phyloP scores from a whole-genome alignment of 2,329 filamentous ascomycete genomes.

The Cladophialophora carrionii region DNA sequence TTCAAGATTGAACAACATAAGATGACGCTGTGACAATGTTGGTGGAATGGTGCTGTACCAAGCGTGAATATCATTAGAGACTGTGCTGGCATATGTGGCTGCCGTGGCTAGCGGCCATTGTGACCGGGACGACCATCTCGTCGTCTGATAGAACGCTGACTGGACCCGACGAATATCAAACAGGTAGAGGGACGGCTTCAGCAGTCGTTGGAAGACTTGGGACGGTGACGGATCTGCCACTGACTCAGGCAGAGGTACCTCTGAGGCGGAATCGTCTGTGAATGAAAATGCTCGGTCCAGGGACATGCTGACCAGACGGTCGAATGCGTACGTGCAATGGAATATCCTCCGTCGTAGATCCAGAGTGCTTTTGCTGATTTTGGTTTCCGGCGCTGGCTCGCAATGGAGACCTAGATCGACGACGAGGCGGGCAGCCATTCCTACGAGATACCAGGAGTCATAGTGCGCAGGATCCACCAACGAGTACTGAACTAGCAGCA shows the following conservation, averaged over 20 bases:
- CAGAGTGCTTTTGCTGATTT: slow-evolving; percentile 68
- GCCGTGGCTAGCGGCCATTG: slow-evolving; percentile 73
- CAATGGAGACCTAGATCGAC: slow-evolving; percentile 92
- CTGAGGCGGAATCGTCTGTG: slow-evolving; percentile 76
- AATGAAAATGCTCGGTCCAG: slow-evolving; percentile 89
- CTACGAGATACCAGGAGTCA: slow-evolving; percentile 91
- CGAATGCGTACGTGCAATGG: slow-evolving; percentile 86
- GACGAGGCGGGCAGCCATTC: slow-evolving; percentile 82
- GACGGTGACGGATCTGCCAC: slow-evolving; percentile 39
- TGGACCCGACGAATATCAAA: slow-evolving; percentile 84
- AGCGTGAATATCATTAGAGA: slow-evolving; percentile 63
- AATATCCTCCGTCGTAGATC: slow-evolving; percentile 83
- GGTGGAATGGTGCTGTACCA: slow-evolving; percentile 80
- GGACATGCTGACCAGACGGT: slow-evolving; percentile 85
- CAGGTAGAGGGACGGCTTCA: slow-evolving; percentile 73
- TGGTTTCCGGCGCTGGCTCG: slow-evolving; percentile 74
- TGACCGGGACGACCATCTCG: slow-evolving; percentile 64
- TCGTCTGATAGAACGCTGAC: slow-evolving; percentile 84
- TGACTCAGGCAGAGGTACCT: slow-evolving; percentile 72
- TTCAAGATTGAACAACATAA: slow-evolving; percentile 82
- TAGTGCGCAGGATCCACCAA: slow-evolving; percentile 89
- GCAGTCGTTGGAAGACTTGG: slow-evolving; percentile 57
- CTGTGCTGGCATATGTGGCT: slow-evolving; percentile 51
- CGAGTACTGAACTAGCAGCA: slow-evolving; percentile 85
- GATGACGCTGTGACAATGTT: slow-evolving; percentile 66